phyloP scores from a whole-genome alignment of 495 filamentous ascomycete species.

The Penicillium riverlandense region DNA sequence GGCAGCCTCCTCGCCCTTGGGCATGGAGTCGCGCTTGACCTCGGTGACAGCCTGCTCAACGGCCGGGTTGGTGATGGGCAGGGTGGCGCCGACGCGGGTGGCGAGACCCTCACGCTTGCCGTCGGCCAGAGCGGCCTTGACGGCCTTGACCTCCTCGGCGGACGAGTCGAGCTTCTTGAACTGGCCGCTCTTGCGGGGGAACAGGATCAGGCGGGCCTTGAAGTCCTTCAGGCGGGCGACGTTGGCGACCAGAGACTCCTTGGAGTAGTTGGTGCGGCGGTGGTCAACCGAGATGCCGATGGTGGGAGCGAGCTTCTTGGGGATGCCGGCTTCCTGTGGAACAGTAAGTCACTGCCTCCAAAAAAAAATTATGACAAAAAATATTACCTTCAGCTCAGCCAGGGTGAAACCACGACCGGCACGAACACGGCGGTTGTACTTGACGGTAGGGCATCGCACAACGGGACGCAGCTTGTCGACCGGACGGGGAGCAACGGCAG shows the following conservation, averaged over 20 bases:
- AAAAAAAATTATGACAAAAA: not conserved
- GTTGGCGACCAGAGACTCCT: constrained; percentile 87
- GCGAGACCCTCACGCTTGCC: constrained; percentile 50
- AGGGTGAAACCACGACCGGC: constrained; percentile 96
- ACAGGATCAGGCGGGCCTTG: constrained; percentile 89
- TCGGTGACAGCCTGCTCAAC: constrained; percentile 57
- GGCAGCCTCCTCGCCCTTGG: constrained; percentile 71
- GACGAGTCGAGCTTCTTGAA: constrained; percentile 84
- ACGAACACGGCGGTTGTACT: constrained; percentile 98
- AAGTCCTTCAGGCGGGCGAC: constrained; percentile 95
- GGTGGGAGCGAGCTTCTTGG: constrained; percentile 86
- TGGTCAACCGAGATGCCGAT: constrained; percentile 95
- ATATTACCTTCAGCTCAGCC: constrained; percentile 88
- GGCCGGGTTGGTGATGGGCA: constrained; percentile 65
- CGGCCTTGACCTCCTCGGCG: constrained; percentile 73
- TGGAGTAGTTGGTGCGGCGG: constrained; percentile 93
- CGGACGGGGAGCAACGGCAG: constrained; percentile 87
- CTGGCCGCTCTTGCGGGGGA: constrained; percentile 91
- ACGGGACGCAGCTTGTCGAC: constrained; percentile 95
- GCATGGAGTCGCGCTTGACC: constrained; percentile 74
- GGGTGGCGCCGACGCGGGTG: constrained; percentile 44
- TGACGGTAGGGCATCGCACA: constrained; percentile 89
- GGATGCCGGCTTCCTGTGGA: constrained; percentile 82
- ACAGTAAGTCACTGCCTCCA: too few species aligned
- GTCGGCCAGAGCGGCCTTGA: constrained; percentile 48